Evolutionary conservation across 75 land plant genomes (phyloP), one percentile per base, ranked within the genome.

Genomic region (Gnetum montanum): DNA sequence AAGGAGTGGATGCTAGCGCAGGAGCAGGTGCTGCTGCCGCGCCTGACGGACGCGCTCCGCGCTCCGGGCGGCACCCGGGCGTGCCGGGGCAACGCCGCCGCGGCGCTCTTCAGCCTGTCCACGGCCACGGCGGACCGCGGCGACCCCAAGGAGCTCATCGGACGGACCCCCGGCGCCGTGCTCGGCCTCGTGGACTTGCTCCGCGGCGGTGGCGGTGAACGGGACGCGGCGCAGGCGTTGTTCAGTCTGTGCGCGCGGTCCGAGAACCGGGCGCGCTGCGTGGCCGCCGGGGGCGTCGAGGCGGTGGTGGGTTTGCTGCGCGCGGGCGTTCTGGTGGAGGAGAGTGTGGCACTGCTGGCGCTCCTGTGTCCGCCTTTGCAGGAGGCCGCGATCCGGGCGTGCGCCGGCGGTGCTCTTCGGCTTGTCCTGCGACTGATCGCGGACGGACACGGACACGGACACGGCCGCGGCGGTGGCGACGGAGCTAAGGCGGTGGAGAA

Each of bases 181-280:
- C 63, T 66, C 30, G 84, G 82, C 29, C 72, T 90, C 2, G 66
- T 85, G 10, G 75, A 71, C 6, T 67, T 90, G 0, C 55, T 90
- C 20, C 58, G 58, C 20, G 67, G 62, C 7, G 90, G 83, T 0
- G 62, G 67, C 35, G 90, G 76, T 0, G 82, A 85, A 65, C 85
- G 82, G 35, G 96, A 90, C 63, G 91, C 79, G 7, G 90, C 90
- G 2, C 69, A 83, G 1, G 96, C 96, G 11, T 68, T 90, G 10
- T 90, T 82, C 54, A 82, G 69, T 49, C 55, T 90, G 27, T 91
- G 85, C 23, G 69, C 83, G 10, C 33, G 66, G 11, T 80, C 73
- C 35, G 85, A 85, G 19, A 91, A 91, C 70, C 86, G 67, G 48
- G 75, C 70, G 1, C 81, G 71, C 27, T 91, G 88, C 5, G 82